Base-by-base conservation (phyloP, 352 stramenopile species). In the Poterioochromonas sp. region DNA sequence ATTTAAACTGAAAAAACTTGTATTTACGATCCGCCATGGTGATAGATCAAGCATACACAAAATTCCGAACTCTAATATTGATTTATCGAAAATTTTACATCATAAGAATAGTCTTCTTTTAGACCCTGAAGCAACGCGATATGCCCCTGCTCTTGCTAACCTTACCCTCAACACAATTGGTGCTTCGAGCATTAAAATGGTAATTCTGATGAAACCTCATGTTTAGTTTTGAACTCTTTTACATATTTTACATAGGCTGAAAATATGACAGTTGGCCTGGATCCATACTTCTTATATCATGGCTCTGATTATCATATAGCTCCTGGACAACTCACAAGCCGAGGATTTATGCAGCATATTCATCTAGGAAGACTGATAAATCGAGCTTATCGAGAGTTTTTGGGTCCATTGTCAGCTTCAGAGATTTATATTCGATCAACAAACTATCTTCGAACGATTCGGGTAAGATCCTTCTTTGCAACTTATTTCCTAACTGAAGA, bases 301-400 rank as follows among this genome's bases (percentile, higher is more conserved):
- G 29, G 2, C 26, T 26, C 53, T 34, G 53, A 63, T 63, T 35
- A 11, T 32, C 3, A 8, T 11, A 5, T 63, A 26, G 8, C 53
- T 63, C 53, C 11, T 32, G 53, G 53, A 11, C 53, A 63, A 29
- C 26, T 71, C 11, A 71, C 62, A 11, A 34, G 11, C 3, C 15
- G 32, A 34, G 62, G 62, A 43, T 71, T 71, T 44, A 49, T 47
- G 62, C 62, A 71, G 34, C 62, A 47, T 18, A 26, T 71, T 43
- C 2, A 40, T 12, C 32, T 71, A 29, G 62, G 62, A 22, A 26
- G 5, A 18, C 34, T 35, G 2, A 11, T 71, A 8, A 18, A 18
- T 8, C 12, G 15, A 26, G 62, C 34, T 11, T 71, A 71, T 29
- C 8, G 2, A 12, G 29, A 18, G 2, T 71, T 71, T 8, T 43